Percentiles rank a stretch among this genome's conserved stretches.
These are phyloP conservation scores for Podaxis sp. DNA, from an alignment of 768 basidiomycete species.

Conservation along the genomic window DNA sequence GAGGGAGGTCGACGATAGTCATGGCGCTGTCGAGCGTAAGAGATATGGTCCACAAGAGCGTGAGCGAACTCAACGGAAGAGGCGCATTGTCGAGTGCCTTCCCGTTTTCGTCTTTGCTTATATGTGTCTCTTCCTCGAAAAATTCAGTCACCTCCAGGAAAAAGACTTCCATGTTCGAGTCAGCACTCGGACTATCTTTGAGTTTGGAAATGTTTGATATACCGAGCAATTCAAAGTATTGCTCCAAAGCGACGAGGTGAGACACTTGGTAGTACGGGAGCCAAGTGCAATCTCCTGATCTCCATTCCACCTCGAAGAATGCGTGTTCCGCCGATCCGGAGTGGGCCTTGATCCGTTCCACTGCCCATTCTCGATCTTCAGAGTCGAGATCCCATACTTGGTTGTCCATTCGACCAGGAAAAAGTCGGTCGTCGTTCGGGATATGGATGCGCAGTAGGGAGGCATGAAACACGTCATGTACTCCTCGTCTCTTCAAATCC, in stretches of 20 bases:
- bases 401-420: slow-evolving; percentile 26
- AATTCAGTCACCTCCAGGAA: too few relatives aligned
- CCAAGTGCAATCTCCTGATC: slow-evolving; percentile 28
- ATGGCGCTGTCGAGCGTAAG: too few relatives aligned
- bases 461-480: slow-evolving; percentile 35
- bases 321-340: slow-evolving; percentile 16
- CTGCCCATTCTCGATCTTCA: slow-evolving; percentile 19
- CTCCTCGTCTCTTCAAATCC: slow-evolving; percentile 20
- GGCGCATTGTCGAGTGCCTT: too few relatives aligned
- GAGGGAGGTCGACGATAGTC: too few relatives aligned
- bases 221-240: background rate
- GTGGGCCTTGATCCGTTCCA: slow-evolving; percentile 20
- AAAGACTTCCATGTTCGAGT: too few relatives aligned
- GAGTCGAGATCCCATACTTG: slow-evolving; percentile 21
- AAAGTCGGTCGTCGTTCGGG: slow-evolving; percentile 31
- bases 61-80: too few relatives aligned
- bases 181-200: background rate
- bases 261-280: slow-evolving; percentile 20
- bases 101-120: too few relatives aligned
- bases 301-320: slow-evolving; percentile 25
- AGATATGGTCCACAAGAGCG: too few relatives aligned
- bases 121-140: too few relatives aligned
- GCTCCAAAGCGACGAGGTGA: background rate
- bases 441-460: slow-evolving; percentile 27
- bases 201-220: background rate